Base-by-base conservation (phyloP, 1,284 basidiomycete genomes). In the Sphaerobolus stellatus region DNA sequence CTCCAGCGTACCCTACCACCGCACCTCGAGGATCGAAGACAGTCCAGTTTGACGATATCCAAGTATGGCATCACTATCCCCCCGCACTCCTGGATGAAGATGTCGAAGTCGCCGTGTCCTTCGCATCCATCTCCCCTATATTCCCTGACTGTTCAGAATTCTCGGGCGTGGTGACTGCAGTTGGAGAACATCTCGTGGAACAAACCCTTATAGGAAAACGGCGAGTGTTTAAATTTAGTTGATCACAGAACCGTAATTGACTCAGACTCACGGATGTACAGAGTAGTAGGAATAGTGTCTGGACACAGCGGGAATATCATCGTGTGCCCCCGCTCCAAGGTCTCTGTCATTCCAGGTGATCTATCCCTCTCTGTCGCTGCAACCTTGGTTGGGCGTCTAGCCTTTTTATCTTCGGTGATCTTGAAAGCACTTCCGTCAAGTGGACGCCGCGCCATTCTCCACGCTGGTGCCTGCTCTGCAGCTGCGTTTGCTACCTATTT, bases 1-100 rank as follows among this genome's bases (percentile, higher is more conserved):
- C 50, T 14, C 47, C 58, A 29, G 16, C 50, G 18, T 7, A 50
- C 29, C 30, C 56, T 44, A 22, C 14, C n/a, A 30, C 44, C 13
- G 58, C 48, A 24, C 18, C 11, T 11, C 22, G 14, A 18, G 27
- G 36, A 11, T 24, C 14, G 24, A 46, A 38, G 20, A 20, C 57
- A 16, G 24, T 59, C 13, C 29, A 48, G 11, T 58, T 59, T 49
- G 30, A 55, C 24, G 46, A 49, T 9, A 38, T 49, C 31, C 16
- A 30, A 9, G 51, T 59, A 14, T 62, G 57, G 51, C 57, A 57
- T 8, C 50, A 46, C n/a, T 60, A 45, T 53, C 57, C 59, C 11
- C 27, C 41, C n/a, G 33, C 48, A 18, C 36, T 62, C 22, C 50
- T 52, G 24, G 38, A 49, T 3, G 31, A 58, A 9, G 60, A 62